Evolutionary conservation across 352 stramenopile genomes (phyloP), one percentile per base, ranked within the genome.

Genomic region (Pythium insidiosum): DNA sequence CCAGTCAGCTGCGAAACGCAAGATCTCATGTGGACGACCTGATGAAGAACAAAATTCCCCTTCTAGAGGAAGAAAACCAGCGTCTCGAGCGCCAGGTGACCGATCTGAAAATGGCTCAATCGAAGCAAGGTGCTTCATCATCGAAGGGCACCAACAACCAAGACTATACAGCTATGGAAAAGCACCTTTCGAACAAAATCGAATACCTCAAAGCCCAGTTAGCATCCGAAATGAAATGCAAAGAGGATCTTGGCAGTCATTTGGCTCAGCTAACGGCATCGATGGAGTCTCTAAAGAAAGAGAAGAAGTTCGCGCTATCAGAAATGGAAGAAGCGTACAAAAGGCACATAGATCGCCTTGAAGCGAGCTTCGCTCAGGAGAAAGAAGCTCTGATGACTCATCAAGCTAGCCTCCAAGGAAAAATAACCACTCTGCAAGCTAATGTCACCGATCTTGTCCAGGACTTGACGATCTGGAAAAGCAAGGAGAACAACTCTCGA

Each of bases 191-290:
- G 42, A 84, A 90, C 55, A 90, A 91, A 36, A 63, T 93, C 13
- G 76, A 89, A 28, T 91, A 93, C 40, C 48, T 93, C 12, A 88
- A 91, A 45, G 79, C 78, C 0, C 79, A 91, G 42, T 48, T 93
- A 1, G 63, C 75, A 23, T 91, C 79, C 0, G 81, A 93, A 43
- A 88, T 89, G 61, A 85, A 82, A 39, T 91, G 81, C 43, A 89
- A 88, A 48, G 78, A 93, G 50, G 81, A 93, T 40, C 59, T 93
- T 4, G 79, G 79, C 0, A 65, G 43, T 3, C 76, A 86, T 41
- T 47, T 92, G 1, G 73, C 70, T 1, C 61, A 83, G 4, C 63
- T 92, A 13, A 86, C 76, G 6, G 61, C 47, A 13, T 58, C 66
- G 4, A 73, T 92, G 47, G 76, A 89, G n/a, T 37, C 58, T 6